Conservation (phyloP, 495 filamentous ascomycete genomes). For the Podospora pseudoanserina region DNA sequence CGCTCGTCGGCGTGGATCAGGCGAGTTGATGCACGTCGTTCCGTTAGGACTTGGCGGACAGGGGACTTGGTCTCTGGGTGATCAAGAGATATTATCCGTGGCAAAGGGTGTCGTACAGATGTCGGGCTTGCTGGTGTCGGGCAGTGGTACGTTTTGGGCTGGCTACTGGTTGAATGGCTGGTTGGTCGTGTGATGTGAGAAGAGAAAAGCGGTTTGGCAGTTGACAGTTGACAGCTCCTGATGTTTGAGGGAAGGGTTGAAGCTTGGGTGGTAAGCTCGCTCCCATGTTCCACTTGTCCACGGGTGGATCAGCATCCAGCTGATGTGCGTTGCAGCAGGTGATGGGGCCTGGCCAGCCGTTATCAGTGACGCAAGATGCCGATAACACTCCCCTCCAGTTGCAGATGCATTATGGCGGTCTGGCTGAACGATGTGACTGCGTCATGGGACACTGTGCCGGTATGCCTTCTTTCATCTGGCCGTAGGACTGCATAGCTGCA, state of each 20-base stretch:
- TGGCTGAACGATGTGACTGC: slow-evolving; percentile 3
- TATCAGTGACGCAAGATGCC: slow-evolving; percentile 38
- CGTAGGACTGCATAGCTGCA: not conserved
- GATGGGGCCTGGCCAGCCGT: slow-evolving; percentile 4
- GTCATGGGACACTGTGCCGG: slow-evolving; percentile 10
- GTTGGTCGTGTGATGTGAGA: not conserved
- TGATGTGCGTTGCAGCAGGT: slow-evolving; percentile 9
- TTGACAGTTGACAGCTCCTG: not conserved
- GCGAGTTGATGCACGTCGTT: not conserved
- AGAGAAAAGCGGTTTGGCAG: not conserved
- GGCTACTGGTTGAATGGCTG: not conserved
- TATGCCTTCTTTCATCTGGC: not conserved
- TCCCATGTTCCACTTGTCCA: slow-evolving; percentile 11
- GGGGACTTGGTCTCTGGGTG: not conserved
- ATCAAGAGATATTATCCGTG: not conserved
- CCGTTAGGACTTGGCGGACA: not conserved
- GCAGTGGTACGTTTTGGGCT: not conserved
- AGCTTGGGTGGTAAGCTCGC: slow-evolving; percentile 9
- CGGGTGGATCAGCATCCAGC: slow-evolving; percentile 28
- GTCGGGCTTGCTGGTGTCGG: not conserved
- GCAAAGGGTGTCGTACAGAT: not conserved
- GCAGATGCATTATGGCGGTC: slow-evolving; percentile 1
- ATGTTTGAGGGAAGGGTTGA: not conserved
- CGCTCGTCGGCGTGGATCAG: not conserved
- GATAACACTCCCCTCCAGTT: slow-evolving; percentile 19